A percentile compares a stretch with the other conserved stretches of the same genome.
Conservation (phyloP, 228 moss, liverwort and hornwort species). For the Sphagnum fallax region DNA sequence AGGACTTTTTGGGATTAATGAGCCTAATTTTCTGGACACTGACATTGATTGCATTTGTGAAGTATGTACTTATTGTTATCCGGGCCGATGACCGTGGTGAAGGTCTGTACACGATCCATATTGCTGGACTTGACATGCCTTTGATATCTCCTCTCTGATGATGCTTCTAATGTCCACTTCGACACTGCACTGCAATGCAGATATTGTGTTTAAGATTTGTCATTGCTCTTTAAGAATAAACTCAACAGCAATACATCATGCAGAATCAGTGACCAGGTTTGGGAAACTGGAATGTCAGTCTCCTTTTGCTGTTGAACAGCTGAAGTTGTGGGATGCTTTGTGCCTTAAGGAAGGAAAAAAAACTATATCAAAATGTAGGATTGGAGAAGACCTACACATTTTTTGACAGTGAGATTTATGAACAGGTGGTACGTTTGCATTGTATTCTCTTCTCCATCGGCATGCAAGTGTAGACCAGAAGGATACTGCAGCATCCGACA, state of each 20-base stretch:
- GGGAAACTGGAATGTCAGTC: neutral
- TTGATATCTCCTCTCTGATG: neutral
- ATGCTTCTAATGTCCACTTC: neutral
- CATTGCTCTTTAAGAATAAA: neutral
- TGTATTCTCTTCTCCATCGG: slow-evolving; percentile 69
- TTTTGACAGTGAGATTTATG: too few species aligned
- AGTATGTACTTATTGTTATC: slow-evolving; percentile 61
- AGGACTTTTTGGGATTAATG: slow-evolving; percentile 50
- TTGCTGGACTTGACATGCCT: neutral
- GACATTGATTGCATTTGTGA: slow-evolving; percentile 58
- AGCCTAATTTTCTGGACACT: slow-evolving; percentile 84
- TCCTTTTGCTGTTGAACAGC: neutral
- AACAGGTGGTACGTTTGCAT: slow-evolving; percentile 78
- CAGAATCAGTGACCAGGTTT: neutral
- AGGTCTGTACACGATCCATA: slow-evolving; percentile 22
- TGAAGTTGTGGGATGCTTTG: too few species aligned
- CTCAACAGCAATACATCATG: neutral
- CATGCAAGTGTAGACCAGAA: slow-evolving; percentile 55
- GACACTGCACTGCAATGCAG: neutral
- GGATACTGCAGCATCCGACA: slow-evolving; percentile 12
- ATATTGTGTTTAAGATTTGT: neutral
- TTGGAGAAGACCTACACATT: too few species aligned
- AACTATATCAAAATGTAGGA: too few species aligned
- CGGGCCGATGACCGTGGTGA: slow-evolving; percentile 74
- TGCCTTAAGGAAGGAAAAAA: too few species aligned